Percentiles rank a stretch among this genome's conserved stretches.
Evolutionary conservation across 176 grass and related monocot species (phyloP).

Genomic region (Rhynchospora breviuscula): DNA sequence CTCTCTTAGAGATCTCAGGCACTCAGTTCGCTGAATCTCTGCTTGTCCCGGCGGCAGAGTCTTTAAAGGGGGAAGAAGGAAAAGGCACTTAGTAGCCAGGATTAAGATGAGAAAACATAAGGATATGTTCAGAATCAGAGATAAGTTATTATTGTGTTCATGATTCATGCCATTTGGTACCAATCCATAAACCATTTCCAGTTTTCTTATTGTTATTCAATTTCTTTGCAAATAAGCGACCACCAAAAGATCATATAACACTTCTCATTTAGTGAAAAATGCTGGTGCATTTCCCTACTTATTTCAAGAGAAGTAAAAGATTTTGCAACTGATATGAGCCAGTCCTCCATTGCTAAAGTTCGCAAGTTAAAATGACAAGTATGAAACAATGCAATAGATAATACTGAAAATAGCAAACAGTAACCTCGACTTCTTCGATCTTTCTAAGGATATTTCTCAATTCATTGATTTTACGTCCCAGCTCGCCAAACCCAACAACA

Average conservation of each 20-base stretch:
- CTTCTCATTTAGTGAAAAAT: no score
- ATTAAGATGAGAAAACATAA: constrained; percentile 14
- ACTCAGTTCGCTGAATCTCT: constrained; percentile 84
- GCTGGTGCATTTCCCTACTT: no score
- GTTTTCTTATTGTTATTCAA: not conserved
- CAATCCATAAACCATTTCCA: not conserved
- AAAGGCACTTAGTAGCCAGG: not conserved
- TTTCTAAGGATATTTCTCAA: constrained; percentile 79
- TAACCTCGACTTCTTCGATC: constrained; percentile 98
- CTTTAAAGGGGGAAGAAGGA: constrained; percentile 34
- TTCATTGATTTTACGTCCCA: constrained; percentile 83
- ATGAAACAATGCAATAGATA: not conserved
- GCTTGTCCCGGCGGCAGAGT: constrained; percentile 61
- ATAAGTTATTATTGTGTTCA: not conserved
- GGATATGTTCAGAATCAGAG: not conserved
- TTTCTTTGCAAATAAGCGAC: not conserved
- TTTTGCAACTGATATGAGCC: not conserved
- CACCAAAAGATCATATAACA: not conserved
- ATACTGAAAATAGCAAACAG: constrained; percentile 1
- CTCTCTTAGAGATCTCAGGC: constrained; percentile 75
- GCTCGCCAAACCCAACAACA: constrained; percentile 80
- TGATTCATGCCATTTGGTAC: not conserved
- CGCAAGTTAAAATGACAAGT: not conserved
- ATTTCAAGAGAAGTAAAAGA: not conserved
- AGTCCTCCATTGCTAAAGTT: not conserved